These are phyloP conservation scores for Aspergillus aculeatus DNA, from an alignment of 2,329 filamentous ascomycete genomes.

Conservation along the genomic window DNA sequence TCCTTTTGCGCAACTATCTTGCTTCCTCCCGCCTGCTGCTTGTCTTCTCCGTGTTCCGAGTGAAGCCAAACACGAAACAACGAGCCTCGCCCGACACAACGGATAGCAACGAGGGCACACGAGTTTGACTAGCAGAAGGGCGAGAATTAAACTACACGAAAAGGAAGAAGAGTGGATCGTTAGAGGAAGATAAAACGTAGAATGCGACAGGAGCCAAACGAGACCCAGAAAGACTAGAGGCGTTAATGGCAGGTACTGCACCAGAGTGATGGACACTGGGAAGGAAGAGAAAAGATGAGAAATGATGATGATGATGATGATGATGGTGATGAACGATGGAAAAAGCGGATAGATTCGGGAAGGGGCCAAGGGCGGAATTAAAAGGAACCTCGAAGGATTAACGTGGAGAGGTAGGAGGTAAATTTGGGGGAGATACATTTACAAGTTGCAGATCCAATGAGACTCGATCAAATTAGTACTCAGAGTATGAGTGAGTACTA, in stretches of 20 bases:
- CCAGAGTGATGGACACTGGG: conserved; percentile 1
- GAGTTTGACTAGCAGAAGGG: background rate
- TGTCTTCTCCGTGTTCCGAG: background rate
- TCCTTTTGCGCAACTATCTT: background rate
- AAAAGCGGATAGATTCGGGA: background rate
- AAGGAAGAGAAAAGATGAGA: background rate
- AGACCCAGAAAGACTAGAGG: background rate
- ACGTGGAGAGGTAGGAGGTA: background rate
- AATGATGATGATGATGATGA: no score
- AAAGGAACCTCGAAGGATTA: background rate
- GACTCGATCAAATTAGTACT: background rate
- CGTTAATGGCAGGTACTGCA: background rate
- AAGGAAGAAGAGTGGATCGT: background rate
- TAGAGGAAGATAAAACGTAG: background rate
- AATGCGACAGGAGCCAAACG: conserved; percentile 2
- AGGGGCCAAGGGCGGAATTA: background rate
- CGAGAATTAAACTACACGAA: background rate
- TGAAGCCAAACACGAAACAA: background rate
- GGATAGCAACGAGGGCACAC: background rate
- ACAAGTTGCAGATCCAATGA: background rate
- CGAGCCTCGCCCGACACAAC: background rate
- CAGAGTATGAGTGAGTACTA: background rate
- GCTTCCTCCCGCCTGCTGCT: background rate
- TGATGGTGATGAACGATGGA: background rate
- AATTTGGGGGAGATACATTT: background rate